A percentile compares a stretch with the other conserved stretches of the same genome.
Conservation (phyloP, 345 rosid genomes). For the Toxicodendron radicans region DNA sequence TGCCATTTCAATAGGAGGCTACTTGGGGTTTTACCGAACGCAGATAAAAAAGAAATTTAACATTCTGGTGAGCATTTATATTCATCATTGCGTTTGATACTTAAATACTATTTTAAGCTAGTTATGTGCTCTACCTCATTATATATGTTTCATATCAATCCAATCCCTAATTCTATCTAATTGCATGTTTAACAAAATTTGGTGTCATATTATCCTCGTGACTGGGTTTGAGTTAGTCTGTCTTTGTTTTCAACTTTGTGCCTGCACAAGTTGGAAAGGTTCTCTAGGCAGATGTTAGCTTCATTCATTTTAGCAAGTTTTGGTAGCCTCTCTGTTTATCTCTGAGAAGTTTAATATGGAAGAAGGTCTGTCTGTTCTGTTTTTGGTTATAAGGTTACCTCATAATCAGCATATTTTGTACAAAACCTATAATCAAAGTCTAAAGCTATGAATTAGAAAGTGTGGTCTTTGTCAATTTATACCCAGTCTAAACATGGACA, state of each 20-base stretch:
- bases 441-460: background rate
- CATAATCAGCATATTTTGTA: background rate
- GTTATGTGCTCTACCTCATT: background rate
- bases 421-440: background rate
- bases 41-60: conserved; percentile 73
- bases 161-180: background rate
- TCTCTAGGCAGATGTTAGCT: background rate
- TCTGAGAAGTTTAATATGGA: background rate
- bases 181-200: background rate
- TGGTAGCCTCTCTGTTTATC: background rate
- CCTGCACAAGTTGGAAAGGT: no score
- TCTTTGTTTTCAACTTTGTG: background rate
- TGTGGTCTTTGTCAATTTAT: background rate
- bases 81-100: background rate
- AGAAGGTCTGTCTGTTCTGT: background rate
- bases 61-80: conserved; percentile 58
- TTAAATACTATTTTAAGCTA: background rate
- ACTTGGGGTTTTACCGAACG: conserved; percentile 69
- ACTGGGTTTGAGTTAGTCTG: background rate
- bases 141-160: background rate
- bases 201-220: background rate
- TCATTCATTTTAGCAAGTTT: background rate
- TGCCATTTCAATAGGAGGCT: conserved; percentile 49
- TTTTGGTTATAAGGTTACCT: background rate
- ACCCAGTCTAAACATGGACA: background rate